Evolutionary conservation across 306 rosid genomes (phyloP).

Genomic region (Lathyrus tuberosus): DNA sequence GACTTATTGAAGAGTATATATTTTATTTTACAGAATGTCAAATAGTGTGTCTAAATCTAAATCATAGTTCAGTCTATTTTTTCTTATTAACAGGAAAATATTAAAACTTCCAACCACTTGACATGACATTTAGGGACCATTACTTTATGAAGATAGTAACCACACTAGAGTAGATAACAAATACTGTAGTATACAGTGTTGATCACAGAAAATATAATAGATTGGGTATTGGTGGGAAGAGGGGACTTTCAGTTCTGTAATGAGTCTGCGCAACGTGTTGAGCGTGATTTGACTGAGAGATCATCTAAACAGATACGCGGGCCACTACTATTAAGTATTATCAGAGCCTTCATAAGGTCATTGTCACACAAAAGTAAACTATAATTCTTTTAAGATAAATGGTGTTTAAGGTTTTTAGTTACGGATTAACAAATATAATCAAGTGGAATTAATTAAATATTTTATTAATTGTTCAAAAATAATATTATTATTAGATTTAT

Average conservation of each 20-base stretch:
- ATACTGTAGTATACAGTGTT: no score
- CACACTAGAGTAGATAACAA: neutral
- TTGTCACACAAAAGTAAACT: neutral
- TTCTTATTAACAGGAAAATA: neutral
- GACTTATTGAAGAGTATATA: no score
- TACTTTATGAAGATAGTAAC: neutral
- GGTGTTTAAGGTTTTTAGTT: no score
- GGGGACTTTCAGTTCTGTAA: neutral
- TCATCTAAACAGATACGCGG: conserved; percentile 3
- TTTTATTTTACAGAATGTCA: no score
- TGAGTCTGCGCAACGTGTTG: neutral
- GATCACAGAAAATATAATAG: neutral
- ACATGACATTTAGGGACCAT: neutral
- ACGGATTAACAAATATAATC: no score
- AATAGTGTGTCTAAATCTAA: no score
- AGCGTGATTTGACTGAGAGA: neutral
- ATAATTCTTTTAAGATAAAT: neutral
- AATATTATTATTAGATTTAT: no score
- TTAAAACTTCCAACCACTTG: neutral
- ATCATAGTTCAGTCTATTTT: no score
- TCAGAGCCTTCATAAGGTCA: neutral
- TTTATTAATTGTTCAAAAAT: no score
- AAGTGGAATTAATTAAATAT: no score
- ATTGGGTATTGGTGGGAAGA: neutral
- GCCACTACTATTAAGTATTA: neutral